phyloP scores from a whole-genome alignment of 2,329 filamentous ascomycete genomes.

The Aspergillus sp. region DNA sequence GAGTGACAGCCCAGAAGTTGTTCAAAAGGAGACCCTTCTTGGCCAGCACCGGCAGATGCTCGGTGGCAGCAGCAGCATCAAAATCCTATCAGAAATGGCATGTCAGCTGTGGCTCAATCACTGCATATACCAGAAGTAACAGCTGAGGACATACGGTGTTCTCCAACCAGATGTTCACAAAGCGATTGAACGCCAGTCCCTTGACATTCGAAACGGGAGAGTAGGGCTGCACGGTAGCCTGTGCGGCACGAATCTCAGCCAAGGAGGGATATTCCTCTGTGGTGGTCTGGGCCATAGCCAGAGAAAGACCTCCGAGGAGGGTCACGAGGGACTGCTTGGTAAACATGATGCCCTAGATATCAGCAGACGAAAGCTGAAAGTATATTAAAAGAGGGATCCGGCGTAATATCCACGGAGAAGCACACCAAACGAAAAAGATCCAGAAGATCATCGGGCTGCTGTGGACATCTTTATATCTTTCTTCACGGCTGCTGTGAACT shows the following conservation, averaged over 20 bases:
- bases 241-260: constrained; percentile 31
- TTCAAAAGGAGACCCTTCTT: constrained; percentile 61
- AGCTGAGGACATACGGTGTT: constrained; percentile 58
- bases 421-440: neutral
- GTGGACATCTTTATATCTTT: constrained; percentile 1
- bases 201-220: constrained; percentile 65
- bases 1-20: constrained; percentile 65
- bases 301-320: constrained; percentile 26
- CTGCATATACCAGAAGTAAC: neutral
- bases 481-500: neutral
- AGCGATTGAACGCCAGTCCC: constrained; percentile 72
- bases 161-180: constrained; percentile 75
- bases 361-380: neutral
- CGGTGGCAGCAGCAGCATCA: constrained; percentile 64
- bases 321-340: constrained; percentile 22
- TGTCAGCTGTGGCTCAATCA: neutral
- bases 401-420: neutral
- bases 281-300: constrained; percentile 25
- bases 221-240: constrained; percentile 61
- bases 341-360: constrained; percentile 20
- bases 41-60: constrained; percentile 32
- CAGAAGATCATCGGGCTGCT: neutral
- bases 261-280: constrained; percentile 28
- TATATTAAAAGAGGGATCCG: neutral
- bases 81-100: constrained; percentile 49